Percentiles rank a stretch among this genome's conserved stretches.
These are phyloP conservation scores for Tricholoma bakamatsutake DNA, from an alignment of 768 basidiomycete genomes.

Conservation along the genomic window DNA sequence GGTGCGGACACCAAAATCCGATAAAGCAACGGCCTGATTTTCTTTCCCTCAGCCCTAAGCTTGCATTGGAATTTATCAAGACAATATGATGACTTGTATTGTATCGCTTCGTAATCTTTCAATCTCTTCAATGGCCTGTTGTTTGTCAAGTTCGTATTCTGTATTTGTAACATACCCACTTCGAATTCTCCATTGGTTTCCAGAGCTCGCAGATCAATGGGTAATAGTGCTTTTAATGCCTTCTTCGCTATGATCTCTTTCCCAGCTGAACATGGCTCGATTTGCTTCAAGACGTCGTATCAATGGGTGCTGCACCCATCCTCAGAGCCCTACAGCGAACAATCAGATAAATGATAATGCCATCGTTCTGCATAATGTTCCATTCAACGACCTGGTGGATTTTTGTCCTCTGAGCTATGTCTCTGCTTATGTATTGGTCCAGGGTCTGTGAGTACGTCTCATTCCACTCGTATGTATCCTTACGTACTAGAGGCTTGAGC, in stretches of 20 bases:
- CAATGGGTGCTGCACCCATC: too few species aligned
- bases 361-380: too few species aligned
- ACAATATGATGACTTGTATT: slow-evolving; percentile 15
- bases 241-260: background rate
- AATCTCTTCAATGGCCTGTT: background rate
- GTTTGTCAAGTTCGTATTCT: background rate
- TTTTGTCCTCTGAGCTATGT: too few species aligned
- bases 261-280: too few species aligned
- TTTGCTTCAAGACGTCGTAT: too few species aligned
- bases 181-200: background rate
- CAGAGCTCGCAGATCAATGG: background rate
- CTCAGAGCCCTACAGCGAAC: too few species aligned
- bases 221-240: background rate
- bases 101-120: background rate
- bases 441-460: too few species aligned
- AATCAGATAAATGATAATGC: too few species aligned
- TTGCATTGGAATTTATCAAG: slow-evolving; percentile 67
- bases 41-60: slow-evolving; percentile 39
- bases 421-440: too few species aligned
- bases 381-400: too few species aligned
- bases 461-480: too few species aligned
- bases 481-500: too few species aligned
- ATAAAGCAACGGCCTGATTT: background rate
- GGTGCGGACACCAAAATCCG: slow-evolving; percentile 35
- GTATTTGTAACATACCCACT: background rate